These are phyloP conservation scores for Inonotus hispidus DNA, from an alignment of 1,284 basidiomycete genomes.

Conservation along the genomic window DNA sequence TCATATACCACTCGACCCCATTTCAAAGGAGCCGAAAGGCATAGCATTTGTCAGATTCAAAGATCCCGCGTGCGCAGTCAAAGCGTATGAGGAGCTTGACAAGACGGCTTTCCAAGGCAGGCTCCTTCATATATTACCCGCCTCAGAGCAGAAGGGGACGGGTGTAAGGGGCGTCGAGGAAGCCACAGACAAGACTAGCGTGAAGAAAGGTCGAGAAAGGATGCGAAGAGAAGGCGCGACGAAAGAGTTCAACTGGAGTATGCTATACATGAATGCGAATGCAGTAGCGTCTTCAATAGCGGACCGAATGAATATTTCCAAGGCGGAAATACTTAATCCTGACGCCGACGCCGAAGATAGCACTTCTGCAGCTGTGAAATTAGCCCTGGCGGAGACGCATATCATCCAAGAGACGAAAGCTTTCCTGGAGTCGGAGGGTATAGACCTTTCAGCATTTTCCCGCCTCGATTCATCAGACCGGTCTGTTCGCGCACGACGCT, in stretches of 20 bases:
- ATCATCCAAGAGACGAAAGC: slow-evolving; percentile 93
- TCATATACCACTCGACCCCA: slow-evolving; percentile 74
- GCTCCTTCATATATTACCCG: slow-evolving; percentile 85
- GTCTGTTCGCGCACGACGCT: slow-evolving; percentile 42
- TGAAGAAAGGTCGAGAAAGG: slow-evolving; percentile 67
- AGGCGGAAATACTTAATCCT: slow-evolving; percentile 82
- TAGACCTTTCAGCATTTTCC: slow-evolving; percentile 55
- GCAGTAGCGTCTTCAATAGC: slow-evolving; percentile 84
- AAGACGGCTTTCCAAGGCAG: slow-evolving; percentile 90
- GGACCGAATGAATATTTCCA: slow-evolving; percentile 75
- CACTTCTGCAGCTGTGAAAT: slow-evolving; percentile 74
- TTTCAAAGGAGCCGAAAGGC: slow-evolving; percentile 72
- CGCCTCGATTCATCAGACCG: slow-evolving; percentile 21
- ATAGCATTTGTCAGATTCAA: slow-evolving; percentile 81
- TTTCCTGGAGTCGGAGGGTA: slow-evolving; percentile 75
- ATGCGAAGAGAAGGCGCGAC: slow-evolving; percentile 72
- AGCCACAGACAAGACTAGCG: slow-evolving; percentile 39
- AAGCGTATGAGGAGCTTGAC: slow-evolving; percentile 78
- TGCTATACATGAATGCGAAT: slow-evolving; percentile 96
- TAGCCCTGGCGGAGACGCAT: slow-evolving; percentile 94
- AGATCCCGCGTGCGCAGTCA: slow-evolving; percentile 60
- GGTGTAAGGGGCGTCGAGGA: slow-evolving; percentile 37
- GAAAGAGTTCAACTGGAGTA: slow-evolving; percentile 93
- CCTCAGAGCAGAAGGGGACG: slow-evolving; percentile 56
- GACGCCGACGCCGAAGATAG: slow-evolving; percentile 51